A percentile compares a stretch with the other conserved stretches of the same genome.
phyloP scores from a whole-genome alignment of 2,329 filamentous ascomycete species.

The Epichloe amarillans region DNA sequence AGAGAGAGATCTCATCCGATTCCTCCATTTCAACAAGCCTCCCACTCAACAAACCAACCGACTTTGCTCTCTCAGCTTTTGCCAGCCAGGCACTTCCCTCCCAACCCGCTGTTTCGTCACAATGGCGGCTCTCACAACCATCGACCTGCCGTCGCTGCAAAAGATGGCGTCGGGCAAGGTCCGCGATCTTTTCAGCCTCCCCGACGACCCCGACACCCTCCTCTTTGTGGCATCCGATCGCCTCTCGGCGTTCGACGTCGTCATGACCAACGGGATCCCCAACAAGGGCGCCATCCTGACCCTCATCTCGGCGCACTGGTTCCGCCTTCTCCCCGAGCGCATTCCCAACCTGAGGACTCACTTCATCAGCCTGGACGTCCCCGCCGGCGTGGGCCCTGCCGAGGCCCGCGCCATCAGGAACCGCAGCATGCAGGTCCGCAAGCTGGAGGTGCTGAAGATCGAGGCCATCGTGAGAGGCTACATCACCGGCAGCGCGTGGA shows the following conservation, averaged over 20 bases:
- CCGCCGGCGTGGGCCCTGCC: slow-evolving; percentile 18
- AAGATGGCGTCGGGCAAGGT: slow-evolving; percentile 48
- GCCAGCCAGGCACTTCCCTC: not conserved
- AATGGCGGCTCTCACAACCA: slow-evolving; percentile 14
- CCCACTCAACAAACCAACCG: no score
- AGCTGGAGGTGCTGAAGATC: slow-evolving; percentile 18
- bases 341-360: slow-evolving; percentile 38
- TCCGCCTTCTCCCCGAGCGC: slow-evolving; percentile 30
- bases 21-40: no score
- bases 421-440: slow-evolving; percentile 66
- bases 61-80: no score
- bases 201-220: slow-evolving; percentile 45
- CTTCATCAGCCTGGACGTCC: slow-evolving; percentile 33
- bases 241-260: slow-evolving; percentile 90
- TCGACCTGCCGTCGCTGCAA: slow-evolving; percentile 20
- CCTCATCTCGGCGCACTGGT: slow-evolving; percentile 36
- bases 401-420: slow-evolving; percentile 39
- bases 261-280: slow-evolving; percentile 57
- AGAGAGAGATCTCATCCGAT: no score
- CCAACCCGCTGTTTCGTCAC: not conserved
- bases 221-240: slow-evolving; percentile 81
- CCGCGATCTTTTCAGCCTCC: slow-evolving; percentile 64
- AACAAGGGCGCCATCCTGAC: slow-evolving; percentile 41
- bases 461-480: slow-evolving; percentile 59
- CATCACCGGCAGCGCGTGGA: slow-evolving; percentile 75